Evolutionary conservation across 371 early-diverging fungal species (phyloP).

Genomic region (Rhizopus delemar): DNA sequence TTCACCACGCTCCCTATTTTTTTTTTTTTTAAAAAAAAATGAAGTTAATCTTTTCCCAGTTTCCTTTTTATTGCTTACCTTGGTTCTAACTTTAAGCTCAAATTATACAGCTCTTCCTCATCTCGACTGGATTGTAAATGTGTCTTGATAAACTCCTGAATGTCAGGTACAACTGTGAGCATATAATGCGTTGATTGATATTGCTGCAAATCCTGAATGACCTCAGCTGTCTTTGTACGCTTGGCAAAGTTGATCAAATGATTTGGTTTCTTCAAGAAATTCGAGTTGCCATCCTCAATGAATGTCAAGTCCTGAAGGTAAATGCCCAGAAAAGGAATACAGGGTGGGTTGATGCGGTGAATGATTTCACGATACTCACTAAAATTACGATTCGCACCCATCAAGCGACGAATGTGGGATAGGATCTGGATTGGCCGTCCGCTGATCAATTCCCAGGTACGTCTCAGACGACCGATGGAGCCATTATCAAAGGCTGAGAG

Average conservation of each 20-base stretch:
- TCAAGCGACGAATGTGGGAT: constrained; percentile 59
- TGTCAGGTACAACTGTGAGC: constrained; percentile 74
- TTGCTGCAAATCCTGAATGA: constrained; percentile 88
- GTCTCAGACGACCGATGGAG: constrained; percentile 82
- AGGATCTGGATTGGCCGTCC: constrained; percentile 49
- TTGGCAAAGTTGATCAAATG: constrained; percentile 90
- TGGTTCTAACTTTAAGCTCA: constrained; percentile 83
- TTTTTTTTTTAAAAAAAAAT: background rate
- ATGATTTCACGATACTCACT: constrained; percentile 81
- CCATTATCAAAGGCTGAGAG: constrained; percentile 86
- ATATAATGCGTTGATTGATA: constrained; percentile 81
- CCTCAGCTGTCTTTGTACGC: constrained; percentile 83
- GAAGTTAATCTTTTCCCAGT: too few relatives aligned
- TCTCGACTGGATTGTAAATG: constrained; percentile 56
- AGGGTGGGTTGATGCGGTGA: constrained; percentile 83
- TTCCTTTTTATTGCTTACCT: constrained; percentile 35
- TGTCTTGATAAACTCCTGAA: constrained; percentile 74
- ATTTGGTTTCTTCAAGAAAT: constrained; percentile 49
- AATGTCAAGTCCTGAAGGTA: constrained; percentile 92
- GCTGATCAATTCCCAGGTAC: constrained; percentile 76
- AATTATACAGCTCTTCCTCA: constrained; percentile 66
- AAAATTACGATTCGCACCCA: constrained; percentile 82
- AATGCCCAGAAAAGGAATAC: constrained; percentile 88
- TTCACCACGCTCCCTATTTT: constrained; percentile 27
- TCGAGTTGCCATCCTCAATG: constrained; percentile 88